Evolutionary conservation across 352 stramenopile genomes (phyloP), one percentile per base, ranked within the genome.

Genomic region (Globisporangium emineosum): DNA sequence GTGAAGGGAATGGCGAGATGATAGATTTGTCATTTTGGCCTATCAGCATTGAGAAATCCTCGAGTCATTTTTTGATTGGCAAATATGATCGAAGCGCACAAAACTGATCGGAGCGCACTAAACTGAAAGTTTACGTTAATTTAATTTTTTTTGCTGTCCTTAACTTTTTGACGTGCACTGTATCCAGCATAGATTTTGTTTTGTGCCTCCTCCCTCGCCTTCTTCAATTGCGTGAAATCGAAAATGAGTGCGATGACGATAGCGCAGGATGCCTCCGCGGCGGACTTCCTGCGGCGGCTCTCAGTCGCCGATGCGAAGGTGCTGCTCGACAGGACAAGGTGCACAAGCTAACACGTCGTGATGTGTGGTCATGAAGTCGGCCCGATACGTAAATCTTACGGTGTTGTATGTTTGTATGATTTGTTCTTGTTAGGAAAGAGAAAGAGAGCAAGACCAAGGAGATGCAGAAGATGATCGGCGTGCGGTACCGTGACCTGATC

Each of bases 391-490:
- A 15, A 9, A 40, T 3, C 25, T 57, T 10, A 32, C 29, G 29
- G 12, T 1, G 19, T 21, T 21, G 17, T 56, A 3, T 60, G 23
- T 62, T 35, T 53, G 56, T 25, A 9, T 43, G 15, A 13, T 43
- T 7, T 61, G 9, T 51, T 7, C 2, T 37, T 19, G 32, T 57
- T 51, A 92, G 85, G 32, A 89, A 89, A 54, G 86, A 94, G 66
- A 94, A 93, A 64, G 84, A 92, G 66, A 79, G 75, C 59, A 96
- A 96, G 73, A 91, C 87, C 25, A 86, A 91, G 65, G 87, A 97
- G 65, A 94, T 97, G 86, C 90, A 97, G 65, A 90, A 90, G 63
- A 97, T 98, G 90, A 96, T 97, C 37, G 85, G 91, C 42, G 93
- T 96, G 42, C 72, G 91, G 5, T 98, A 98, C 53, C 90, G 94